Evolutionary conservation across 1,139 yeast species (phyloP), one percentile per base, ranked within the genome.

Genomic region (Protomyces inundatus): DNA sequence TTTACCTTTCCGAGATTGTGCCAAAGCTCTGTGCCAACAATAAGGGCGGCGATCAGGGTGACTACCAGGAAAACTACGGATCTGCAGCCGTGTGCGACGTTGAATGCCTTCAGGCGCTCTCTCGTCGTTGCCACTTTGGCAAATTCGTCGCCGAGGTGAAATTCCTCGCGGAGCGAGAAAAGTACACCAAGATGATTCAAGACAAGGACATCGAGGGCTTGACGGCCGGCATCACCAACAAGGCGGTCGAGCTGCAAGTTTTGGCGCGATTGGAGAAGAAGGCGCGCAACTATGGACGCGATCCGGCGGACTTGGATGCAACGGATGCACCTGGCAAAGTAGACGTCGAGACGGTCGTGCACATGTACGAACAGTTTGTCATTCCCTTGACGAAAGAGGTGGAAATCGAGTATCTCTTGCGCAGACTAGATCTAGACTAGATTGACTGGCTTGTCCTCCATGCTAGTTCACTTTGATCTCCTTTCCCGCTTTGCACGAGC

Each of bases 91-190:
- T 84, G 48, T 80, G 90, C 69, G 98, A 93, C 73, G 87, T 93
- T 66, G 96, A 88, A 69, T 84, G 88, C 69, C 80, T 93, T 68
- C 97, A 91, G 74, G 86, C 96, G 4, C 77, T 93, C 57, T 88
- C 96, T n/a, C 81, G 98, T 71, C 82, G 98, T 73, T 90, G 93
- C 69, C 98, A 93, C 76, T 93, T 93, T 76, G 98, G 66, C 30
- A 89, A 88, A 75, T 93, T 93, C 78, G 98, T 93, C 4, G 98
- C 98, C 4, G 98, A 93, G 74, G 87, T 96, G 52, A 93, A 93
- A 76, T 93, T 84, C 74, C 86, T 81, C 71, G 76, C 80, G 36
- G 95, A 91, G 69, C 81, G 79, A 54, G 88, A 82, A 61, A 75
- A 75, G 62, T 90, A 86, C 76, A 84, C 83, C 1, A 77, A 81